Evolutionary conservation across 2,329 filamentous ascomycete species (phyloP).

Genomic region (Phialocephala subalpina): DNA sequence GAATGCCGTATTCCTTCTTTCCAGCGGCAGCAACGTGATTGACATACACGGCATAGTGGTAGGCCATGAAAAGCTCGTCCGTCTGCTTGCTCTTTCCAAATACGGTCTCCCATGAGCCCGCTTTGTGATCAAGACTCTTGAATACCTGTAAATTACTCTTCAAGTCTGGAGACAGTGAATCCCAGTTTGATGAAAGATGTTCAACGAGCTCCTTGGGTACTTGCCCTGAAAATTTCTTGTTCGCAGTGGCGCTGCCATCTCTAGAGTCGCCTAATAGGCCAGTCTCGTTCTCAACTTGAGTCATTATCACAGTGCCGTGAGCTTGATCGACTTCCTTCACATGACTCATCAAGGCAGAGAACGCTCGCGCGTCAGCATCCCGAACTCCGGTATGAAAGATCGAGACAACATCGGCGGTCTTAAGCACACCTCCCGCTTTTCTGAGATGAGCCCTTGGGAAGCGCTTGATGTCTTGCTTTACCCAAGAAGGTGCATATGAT

Average conservation of each 20-base stretch:
- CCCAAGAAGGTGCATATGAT: slow-evolving; percentile 50
- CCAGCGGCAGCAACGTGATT: slow-evolving; percentile 51
- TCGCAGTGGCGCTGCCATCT: slow-evolving; percentile 52
- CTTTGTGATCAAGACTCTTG: slow-evolving; percentile 10
- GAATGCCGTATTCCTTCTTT: slow-evolving; percentile 50
- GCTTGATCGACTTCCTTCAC: slow-evolving; percentile 52
- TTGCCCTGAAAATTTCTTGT: slow-evolving; percentile 49
- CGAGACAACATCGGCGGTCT: slow-evolving; percentile 46
- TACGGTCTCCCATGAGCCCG: slow-evolving; percentile 47
- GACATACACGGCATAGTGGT: slow-evolving; percentile 52
- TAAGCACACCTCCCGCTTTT: slow-evolving; percentile 36
- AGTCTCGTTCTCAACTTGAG: slow-evolving; percentile 65
- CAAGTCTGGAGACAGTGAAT: slow-evolving; percentile 38
- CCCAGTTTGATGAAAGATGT: slow-evolving; percentile 40
- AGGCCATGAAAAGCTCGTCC: slow-evolving; percentile 58
- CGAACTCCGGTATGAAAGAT: slow-evolving; percentile 48
- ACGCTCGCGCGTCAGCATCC: slow-evolving; percentile 50
- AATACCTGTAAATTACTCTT: slow-evolving; percentile 23
- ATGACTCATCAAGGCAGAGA: slow-evolving; percentile 48
- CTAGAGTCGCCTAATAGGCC: slow-evolving; percentile 60
- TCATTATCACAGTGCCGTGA: slow-evolving; percentile 60
- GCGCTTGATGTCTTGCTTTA: slow-evolving; percentile 45
- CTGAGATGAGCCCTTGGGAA: slow-evolving; percentile 44
- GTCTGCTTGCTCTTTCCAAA: slow-evolving; percentile 48
- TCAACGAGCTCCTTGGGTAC: slow-evolving; percentile 48